These are phyloP conservation scores for Fusarium torreyae DNA, from an alignment of 2,329 filamentous ascomycete species.

Conservation along the genomic window DNA sequence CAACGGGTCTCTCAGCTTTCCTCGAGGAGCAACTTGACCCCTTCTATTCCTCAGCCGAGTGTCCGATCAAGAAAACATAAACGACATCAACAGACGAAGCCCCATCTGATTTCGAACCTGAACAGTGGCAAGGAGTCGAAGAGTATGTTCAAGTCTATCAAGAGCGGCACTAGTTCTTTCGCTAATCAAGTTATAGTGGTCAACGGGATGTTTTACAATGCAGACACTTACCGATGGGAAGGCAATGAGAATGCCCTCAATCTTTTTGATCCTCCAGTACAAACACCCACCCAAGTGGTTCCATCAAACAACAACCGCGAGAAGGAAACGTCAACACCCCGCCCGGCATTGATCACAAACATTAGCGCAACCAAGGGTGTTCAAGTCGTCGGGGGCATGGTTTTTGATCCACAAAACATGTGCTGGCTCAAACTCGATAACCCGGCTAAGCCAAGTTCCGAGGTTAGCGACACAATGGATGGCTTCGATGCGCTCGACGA, in stretches of 20 bases:
- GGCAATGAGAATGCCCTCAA: conserved; percentile 91
- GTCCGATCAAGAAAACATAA: conserved; percentile 71
- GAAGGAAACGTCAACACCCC: conserved; percentile 71
- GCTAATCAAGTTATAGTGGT: conserved; percentile 71
- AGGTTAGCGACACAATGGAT: conserved; percentile 71
- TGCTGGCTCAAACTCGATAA: conserved; percentile 89
- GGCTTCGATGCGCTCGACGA: conserved; percentile 82
- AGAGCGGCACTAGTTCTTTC: background rate
- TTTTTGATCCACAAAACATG: conserved; percentile 97
- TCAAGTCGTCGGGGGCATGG: conserved; percentile 97
- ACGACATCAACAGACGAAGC: conserved; percentile 77
- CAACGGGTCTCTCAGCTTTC: conserved; percentile 69
- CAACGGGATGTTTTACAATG: conserved; percentile 97
- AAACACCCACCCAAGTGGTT: conserved; percentile 66
- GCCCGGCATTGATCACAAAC: conserved; percentile 90
- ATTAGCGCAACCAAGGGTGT: conserved; percentile 88
- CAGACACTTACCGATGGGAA: conserved; percentile 89
- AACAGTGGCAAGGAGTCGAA: conserved; percentile 81
- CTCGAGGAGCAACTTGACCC: conserved; percentile 63
- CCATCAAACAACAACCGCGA: conserved; percentile 65
- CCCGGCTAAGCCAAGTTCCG: conserved; percentile 62
- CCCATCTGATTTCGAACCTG: conserved; percentile 90
- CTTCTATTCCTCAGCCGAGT: conserved; percentile 58
- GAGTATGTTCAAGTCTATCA: conserved; percentile 72
- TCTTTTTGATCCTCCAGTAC: conserved; percentile 79